Conservation (phyloP, 306 rosid species). For the Cicer judaicum region DNA sequence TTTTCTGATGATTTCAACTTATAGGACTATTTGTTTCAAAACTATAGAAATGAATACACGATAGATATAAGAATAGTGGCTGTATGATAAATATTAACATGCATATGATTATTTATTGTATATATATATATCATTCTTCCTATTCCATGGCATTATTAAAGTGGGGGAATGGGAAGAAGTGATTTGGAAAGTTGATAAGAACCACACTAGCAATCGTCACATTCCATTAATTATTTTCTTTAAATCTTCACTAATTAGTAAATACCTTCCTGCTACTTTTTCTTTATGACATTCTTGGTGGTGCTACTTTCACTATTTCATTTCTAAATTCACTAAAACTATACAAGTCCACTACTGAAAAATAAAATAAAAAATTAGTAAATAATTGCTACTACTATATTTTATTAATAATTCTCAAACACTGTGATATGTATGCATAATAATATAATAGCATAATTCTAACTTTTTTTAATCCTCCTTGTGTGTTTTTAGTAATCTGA, state of each 20-base stretch:
- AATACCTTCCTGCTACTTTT: conserved; percentile 22
- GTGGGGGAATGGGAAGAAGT: conserved; percentile 26
- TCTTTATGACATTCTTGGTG: conserved; percentile 32
- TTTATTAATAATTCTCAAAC: not conserved
- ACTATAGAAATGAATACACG: not conserved
- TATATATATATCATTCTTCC: not conserved
- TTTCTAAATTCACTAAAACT: conserved; percentile 26
- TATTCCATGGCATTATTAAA: conserved; percentile 32
- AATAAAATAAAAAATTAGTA: not conserved
- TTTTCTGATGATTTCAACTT: too few species aligned
- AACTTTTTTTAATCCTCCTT: too few species aligned
- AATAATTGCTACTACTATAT: not conserved
- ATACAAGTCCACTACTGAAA: conserved; percentile 25
- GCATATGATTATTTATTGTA: too few species aligned
- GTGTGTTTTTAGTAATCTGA: too few species aligned
- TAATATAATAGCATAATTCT: too few species aligned
- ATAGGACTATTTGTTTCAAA: too few species aligned
- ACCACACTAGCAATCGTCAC: conserved; percentile 8
- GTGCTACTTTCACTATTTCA: conserved; percentile 36
- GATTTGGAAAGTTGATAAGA: conserved; percentile 47
- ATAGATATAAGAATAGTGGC: not conserved
- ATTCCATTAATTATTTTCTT: conserved; percentile 37
- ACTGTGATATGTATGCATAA: too few species aligned
- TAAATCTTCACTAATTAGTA: conserved; percentile 37
- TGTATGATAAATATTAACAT: not conserved